Evolutionary conservation across 441 rosid species (phyloP).

Genomic region (Theobroma grandiflorum): DNA sequence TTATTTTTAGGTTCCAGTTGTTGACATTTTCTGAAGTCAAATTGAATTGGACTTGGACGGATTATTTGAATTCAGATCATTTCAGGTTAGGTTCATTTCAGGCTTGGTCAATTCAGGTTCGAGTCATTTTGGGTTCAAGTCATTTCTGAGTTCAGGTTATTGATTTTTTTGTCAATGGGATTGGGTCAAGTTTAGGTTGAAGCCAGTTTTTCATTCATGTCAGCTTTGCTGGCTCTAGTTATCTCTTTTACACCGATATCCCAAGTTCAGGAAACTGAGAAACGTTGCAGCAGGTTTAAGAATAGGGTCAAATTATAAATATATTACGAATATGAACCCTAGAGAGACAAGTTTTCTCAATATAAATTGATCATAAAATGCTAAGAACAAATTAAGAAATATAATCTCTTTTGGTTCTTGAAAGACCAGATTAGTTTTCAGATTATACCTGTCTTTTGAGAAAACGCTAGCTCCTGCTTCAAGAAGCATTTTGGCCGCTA

Average conservation of each 20-base stretch:
- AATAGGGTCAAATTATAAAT: not conserved
- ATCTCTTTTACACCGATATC: not conserved
- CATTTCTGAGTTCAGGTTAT: too few species aligned
- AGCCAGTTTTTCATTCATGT: too few species aligned
- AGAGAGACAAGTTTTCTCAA: not conserved
- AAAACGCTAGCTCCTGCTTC: slow-evolving; percentile 75
- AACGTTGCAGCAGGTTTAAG: not conserved
- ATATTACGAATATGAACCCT: not conserved
- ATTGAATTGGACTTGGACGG: too few species aligned
- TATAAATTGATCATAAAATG: not conserved
- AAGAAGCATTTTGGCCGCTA: slow-evolving; percentile 60
- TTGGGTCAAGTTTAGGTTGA: too few species aligned
- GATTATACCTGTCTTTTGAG: slow-evolving; percentile 71
- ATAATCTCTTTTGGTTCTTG: not conserved
- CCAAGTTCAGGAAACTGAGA: not conserved
- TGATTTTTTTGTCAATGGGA: too few species aligned
- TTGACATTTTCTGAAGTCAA: too few species aligned
- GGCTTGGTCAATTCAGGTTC: too few species aligned
- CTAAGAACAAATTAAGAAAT: not conserved
- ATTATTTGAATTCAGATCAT: too few species aligned
- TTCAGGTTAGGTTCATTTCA: too few species aligned
- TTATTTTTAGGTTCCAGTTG: too few species aligned
- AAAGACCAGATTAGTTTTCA: not conserved
- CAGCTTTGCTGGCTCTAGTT: too few species aligned
- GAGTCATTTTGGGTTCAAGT: too few species aligned